Evolutionary conservation across 2,329 filamentous ascomycete genomes (phyloP), one percentile per base, ranked within the genome.

Genomic region (Verruconis gallopava): DNA sequence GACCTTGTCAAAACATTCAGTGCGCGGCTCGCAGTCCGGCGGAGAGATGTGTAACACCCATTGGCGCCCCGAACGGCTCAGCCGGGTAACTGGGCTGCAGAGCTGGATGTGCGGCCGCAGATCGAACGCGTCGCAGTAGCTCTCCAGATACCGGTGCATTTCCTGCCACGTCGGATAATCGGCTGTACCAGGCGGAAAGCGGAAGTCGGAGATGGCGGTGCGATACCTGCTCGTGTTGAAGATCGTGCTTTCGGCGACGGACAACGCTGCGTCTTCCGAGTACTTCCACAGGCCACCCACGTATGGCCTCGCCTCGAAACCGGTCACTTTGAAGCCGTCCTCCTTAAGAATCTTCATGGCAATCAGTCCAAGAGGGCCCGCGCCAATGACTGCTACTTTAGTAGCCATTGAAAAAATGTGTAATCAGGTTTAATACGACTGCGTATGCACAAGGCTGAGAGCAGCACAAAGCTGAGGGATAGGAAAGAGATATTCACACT

Each of bases 1-100:
- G 0, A 69, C 61, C 2, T 64, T 65, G 39, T 69, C 65, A 39
- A 81, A 93, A 0, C 60, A 62, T 9, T 69, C 44, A 5, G 45
- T 49, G 4, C 50, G 42, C 4, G 40, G 37, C 5, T 52, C 54
- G 9, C 55, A 49, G 14, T 52, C 51, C 25, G n/a, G 9, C 3
- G 53, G 42, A 0, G 36, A 21, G 30, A 58, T 50, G 20, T 57
- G 51, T 3, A 64, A 38, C 5, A 46, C 42, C 61, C 61, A 65
- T 41, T 53, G 53, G 3, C 52, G 53, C 13, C 55, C 50, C 3
- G 53, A 49, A 5, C 60, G 48, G 4, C 46, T 44, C 3, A 61
- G 54, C 6, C 50, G 46, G 21, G 51, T 52, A 3, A 64, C 51
- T 3, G 46, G 52, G 9, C 56, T 54, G 19, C 54, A 51, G 40